These are phyloP conservation scores for Brassica carinata DNA, from an alignment of 345 rosid species.

Conservation along the genomic window DNA sequence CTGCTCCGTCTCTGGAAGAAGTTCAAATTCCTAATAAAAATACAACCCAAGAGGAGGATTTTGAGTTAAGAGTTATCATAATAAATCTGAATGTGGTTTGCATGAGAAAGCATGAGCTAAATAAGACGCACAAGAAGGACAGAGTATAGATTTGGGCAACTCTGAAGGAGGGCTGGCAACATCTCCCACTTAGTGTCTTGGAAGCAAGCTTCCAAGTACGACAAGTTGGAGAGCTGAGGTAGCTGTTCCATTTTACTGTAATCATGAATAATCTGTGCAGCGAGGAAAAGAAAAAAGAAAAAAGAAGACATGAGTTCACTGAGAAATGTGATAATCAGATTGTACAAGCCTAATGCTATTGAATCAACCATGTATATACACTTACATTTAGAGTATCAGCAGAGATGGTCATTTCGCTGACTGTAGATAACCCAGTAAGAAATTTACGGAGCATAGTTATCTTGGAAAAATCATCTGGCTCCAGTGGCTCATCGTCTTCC, in stretches of 20 bases:
- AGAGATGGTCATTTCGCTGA: conserved; percentile 22
- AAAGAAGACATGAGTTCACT: not conserved
- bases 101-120: conserved; percentile 2
- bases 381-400: conserved; percentile 5
- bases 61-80: not conserved
- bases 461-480: conserved; percentile 23
- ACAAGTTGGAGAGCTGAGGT: conserved; percentile 30
- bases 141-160: conserved; percentile 29
- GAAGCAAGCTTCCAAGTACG: conserved; percentile 21
- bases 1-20: conserved; percentile 1
- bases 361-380: not conserved
- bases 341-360: not conserved
- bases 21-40: conserved; percentile 17
- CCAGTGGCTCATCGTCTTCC: not conserved
- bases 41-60: not conserved
- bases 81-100: not conserved
- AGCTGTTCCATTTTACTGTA: conserved; percentile 20
- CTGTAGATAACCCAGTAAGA: conserved; percentile 21
- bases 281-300: not conserved
- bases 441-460: conserved; percentile 19
- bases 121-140: conserved; percentile 21
- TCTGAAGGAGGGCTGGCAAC: conserved; percentile 27
- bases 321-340: not conserved
- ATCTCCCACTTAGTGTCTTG: conserved; percentile 11
- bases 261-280: conserved; percentile 27